These are phyloP conservation scores for Mortierella sp. DNA, from an alignment of 371 early-diverging fungal species.

Conservation along the genomic window DNA sequence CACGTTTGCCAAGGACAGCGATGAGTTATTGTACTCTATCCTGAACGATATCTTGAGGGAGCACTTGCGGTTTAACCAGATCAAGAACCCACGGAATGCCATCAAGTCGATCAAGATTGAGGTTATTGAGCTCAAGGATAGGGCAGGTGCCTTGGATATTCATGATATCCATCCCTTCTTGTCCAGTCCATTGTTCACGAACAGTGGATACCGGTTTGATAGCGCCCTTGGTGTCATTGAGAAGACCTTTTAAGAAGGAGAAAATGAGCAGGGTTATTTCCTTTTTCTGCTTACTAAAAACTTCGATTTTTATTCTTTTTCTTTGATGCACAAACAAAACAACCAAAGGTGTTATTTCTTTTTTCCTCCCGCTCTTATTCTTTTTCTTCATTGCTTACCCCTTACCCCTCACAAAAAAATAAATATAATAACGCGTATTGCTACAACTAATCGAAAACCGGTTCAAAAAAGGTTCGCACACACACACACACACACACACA, in stretches of 20 bases:
- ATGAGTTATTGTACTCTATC: constrained; percentile 83
- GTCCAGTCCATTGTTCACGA: constrained; percentile 61
- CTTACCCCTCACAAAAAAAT: not conserved
- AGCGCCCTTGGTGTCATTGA: constrained; percentile 58
- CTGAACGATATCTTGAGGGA: constrained; percentile 85
- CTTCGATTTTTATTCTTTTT: too few relatives aligned
- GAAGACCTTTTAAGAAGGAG: constrained; percentile 45
- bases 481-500: not conserved
- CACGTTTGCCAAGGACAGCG: constrained; percentile 80
- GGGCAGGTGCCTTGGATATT: constrained; percentile 72
- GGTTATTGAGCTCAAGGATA: constrained; percentile 73
- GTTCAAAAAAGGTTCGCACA: not conserved
- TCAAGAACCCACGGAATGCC: constrained; percentile 68
- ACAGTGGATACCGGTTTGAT: constrained; percentile 62
- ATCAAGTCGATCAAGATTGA: constrained; percentile 73
- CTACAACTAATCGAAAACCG: not conserved
- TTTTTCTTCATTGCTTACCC: not conserved
- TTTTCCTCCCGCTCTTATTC: too few relatives aligned
- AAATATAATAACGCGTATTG: not conserved
- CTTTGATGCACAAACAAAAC: not conserved
- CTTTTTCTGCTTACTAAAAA: not conserved
- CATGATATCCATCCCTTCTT: constrained; percentile 77
- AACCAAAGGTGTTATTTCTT: not conserved
- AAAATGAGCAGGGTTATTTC: not conserved
- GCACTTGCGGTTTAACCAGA: constrained; percentile 79